Percentiles rank a stretch among this genome's conserved stretches.
These are phyloP conservation scores for Aleurites moluccanus DNA, from an alignment of 441 rosid genomes.

Conservation along the genomic window DNA sequence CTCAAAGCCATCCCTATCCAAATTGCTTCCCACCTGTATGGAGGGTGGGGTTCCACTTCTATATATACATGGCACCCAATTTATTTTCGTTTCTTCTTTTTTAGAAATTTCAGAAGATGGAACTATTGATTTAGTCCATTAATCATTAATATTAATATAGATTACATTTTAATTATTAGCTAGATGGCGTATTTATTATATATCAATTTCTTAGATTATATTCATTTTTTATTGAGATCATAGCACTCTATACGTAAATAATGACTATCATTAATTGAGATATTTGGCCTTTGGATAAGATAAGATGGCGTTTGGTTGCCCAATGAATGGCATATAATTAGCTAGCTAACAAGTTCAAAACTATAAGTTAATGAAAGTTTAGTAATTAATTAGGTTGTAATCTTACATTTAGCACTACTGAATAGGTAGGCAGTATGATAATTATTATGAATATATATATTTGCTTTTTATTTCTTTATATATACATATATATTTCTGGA, in stretches of 20 bases:
- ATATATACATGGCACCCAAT: neutral
- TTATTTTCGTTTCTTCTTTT: neutral
- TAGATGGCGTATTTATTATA: slow-evolving; percentile 1
- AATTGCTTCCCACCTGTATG: slow-evolving; percentile 15
- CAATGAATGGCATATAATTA: slow-evolving; percentile 4
- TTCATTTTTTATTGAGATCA: slow-evolving; percentile 11
- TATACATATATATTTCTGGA: neutral
- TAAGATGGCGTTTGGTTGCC: slow-evolving; percentile 12
- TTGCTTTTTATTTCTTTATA: neutral
- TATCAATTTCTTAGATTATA: neutral
- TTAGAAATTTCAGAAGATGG: too few relatives aligned
- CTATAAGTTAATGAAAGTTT: neutral
- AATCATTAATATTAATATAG: too few relatives aligned
- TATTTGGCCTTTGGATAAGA: slow-evolving; percentile 16
- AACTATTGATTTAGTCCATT: too few relatives aligned
- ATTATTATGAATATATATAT: slow-evolving; percentile 9
- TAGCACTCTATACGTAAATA: slow-evolving; percentile 14
- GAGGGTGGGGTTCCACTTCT: slow-evolving; percentile 14
- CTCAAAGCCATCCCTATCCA: neutral
- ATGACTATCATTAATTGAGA: neutral
- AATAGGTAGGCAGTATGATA: neutral
- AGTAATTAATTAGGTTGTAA: slow-evolving; percentile 6
- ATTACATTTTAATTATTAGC: too few relatives aligned
- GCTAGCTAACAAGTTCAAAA: neutral
- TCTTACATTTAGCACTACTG: neutral